Conservation (phyloP, 768 basidiomycete species). For the Boletus huronensis region DNA sequence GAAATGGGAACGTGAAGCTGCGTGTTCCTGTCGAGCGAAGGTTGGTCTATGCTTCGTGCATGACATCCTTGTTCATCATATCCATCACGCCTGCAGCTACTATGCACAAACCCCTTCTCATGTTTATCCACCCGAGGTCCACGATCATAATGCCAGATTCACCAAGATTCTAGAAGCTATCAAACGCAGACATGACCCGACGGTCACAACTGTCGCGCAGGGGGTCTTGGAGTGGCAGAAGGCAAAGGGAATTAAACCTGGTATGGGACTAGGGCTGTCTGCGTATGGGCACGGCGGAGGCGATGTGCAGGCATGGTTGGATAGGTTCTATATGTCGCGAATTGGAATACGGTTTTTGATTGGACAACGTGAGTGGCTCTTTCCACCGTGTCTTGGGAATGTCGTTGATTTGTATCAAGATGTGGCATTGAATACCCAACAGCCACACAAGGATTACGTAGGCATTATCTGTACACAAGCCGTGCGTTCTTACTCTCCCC, state of each 20-base stretch:
- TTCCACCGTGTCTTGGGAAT: background rate
- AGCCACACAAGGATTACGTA: conserved; percentile 87
- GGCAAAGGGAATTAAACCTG: conserved; percentile 30
- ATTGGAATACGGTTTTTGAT: conserved; percentile 97
- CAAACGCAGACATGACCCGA: conserved; percentile 94
- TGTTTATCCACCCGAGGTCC: conserved; percentile 87
- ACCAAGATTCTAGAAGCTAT: conserved; percentile 84
- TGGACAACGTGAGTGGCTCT: conserved; percentile 72
- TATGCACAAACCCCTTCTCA: conserved; percentile 72
- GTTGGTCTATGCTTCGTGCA: conserved; percentile 35
- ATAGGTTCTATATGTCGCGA: conserved; percentile 94
- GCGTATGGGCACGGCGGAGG: conserved; percentile 62
- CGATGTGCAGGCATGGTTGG: conserved; percentile 93
- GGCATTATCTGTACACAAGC: conserved; percentile 96
- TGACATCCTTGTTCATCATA: conserved; percentile 1
- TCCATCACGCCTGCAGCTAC: conserved; percentile 50
- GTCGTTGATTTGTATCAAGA: conserved; percentile 46
- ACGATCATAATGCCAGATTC: conserved; percentile 89
- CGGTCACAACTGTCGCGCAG: conserved; percentile 94
- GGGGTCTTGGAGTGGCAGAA: conserved; percentile 97
- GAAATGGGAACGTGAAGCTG: conserved; percentile 58
- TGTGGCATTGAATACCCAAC: conserved; percentile 89
- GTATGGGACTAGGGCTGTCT: conserved; percentile 27
- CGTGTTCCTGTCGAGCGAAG: conserved; percentile 84
- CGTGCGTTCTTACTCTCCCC: conserved; percentile 41